Evolutionary conservation across 208 protist species (phyloP), one percentile per base, ranked within the genome.

Genomic region (Angomonas deanei): DNA sequence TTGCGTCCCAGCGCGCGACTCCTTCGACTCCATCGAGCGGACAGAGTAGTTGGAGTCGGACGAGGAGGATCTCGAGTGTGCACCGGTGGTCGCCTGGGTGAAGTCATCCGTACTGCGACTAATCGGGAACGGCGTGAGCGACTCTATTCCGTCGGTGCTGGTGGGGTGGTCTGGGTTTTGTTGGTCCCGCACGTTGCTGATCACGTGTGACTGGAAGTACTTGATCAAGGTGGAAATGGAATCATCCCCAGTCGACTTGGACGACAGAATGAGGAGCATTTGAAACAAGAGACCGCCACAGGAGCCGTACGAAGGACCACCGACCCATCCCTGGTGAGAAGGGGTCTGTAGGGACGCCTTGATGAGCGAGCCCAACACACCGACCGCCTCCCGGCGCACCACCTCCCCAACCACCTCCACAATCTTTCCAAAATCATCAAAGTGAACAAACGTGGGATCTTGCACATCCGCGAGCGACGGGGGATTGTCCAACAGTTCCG

Each of bases 271-370:
- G 26, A 90, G 68, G 58, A 95, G 76, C 24, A 92, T 57, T 60
- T 95, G 88, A 59, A 95, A 92, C 15, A 95, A 74, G 11, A 95
- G 58, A 1, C 68, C 83, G 30, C 88, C 86, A 57, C 88, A 92
- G 23, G 81, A 78, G 52, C 86, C 85, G 66, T 95, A 92, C 39
- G 73, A 73, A 0, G 77, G 58, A 4, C 76, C 78, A 34, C 72
- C 79, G 27, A 81, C 76, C 81, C 76, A 87, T 38, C 70, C 46
- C 31, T 68, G 67, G 21, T 79, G 47, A 0, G 80, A 78, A 3
- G 85, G 26, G 8, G 74, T 77, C 57, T 84, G 69, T 8, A 94
- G 66, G 15, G 88, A 82, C 38, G 81, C 38, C 28, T 70, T 55
- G 52, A 95, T 84, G 8, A 85, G 72, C 15, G 71, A 34, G 0